Evolutionary conservation across 306 rosid species (phyloP).

Genomic region (Acacia acuminata): DNA sequence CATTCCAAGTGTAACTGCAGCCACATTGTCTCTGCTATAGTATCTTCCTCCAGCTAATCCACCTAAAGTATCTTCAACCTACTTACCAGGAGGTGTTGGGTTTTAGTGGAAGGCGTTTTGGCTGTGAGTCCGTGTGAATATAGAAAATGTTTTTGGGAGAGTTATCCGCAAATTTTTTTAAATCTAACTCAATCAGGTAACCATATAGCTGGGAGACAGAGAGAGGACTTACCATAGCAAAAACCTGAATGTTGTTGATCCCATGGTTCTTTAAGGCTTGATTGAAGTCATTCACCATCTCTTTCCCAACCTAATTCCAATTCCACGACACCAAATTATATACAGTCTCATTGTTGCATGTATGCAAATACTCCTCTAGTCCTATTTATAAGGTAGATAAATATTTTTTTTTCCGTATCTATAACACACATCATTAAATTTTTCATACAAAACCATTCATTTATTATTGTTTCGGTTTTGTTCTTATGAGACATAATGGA

Average conservation of each 20-base stretch:
- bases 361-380: not conserved
- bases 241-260: conserved; percentile 48
- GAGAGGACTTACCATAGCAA: conserved; percentile 42
- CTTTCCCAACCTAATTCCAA: conserved; percentile 47
- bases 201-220: not conserved
- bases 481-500: no score
- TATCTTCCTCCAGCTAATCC: conserved; percentile 79
- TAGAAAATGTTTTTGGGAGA: no score
- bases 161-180: no score
- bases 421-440: no score
- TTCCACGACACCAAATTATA: conserved; percentile 9
- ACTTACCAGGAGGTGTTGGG: not conserved
- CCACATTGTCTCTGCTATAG: conserved; percentile 57
- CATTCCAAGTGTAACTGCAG: conserved; percentile 61
- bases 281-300: conserved; percentile 49
- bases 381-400: no score
- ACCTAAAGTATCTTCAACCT: conserved; percentile 79
- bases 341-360: not conserved
- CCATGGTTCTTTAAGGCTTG: conserved; percentile 56
- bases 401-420: no score
- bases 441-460: no score
- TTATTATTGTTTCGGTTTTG: no score
- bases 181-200: no score
- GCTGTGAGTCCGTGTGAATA: no score
- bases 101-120: no score